phyloP scores from a whole-genome alignment of 164 flowering plant genomes.

The Buxus sempervirens region DNA sequence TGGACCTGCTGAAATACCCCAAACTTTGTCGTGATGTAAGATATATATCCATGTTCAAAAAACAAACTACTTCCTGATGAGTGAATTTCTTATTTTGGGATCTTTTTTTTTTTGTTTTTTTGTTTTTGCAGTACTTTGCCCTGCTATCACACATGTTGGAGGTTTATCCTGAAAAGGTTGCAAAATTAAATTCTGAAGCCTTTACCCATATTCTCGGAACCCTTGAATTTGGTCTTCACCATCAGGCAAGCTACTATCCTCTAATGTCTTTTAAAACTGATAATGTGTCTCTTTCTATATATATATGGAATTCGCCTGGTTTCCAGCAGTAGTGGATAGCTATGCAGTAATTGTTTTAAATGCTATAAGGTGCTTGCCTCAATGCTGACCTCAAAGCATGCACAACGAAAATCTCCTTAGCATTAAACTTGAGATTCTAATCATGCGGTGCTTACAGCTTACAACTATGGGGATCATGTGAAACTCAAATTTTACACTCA shows the following conservation, averaged over 20 bases:
- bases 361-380: too few species aligned
- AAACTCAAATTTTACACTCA: too few species aligned
- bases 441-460: too few species aligned
- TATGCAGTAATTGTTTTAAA: too few species aligned
- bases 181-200: conserved; percentile 59
- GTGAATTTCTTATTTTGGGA: conserved; percentile 9
- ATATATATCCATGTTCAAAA: background rate
- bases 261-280: background rate
- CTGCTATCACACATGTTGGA: conserved; percentile 86
- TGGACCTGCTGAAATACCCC: conserved; percentile 87
- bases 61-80: background rate
- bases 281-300: too few species aligned
- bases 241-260: conserved; percentile 52
- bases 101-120: too few species aligned
- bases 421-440: too few species aligned
- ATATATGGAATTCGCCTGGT: too few species aligned
- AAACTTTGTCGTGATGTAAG: conserved; percentile 91
- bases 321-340: too few species aligned
- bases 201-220: conserved; percentile 64
- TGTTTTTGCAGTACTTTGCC: conserved; percentile 64
- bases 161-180: conserved; percentile 91
- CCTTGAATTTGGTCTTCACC: conserved; percentile 81
- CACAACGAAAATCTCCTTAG: too few species aligned
- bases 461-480: too few species aligned
- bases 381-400: too few species aligned